These are phyloP conservation scores for Nakazawaea populi DNA, from an alignment of 805 yeast genomes.

Conservation along the genomic window DNA sequence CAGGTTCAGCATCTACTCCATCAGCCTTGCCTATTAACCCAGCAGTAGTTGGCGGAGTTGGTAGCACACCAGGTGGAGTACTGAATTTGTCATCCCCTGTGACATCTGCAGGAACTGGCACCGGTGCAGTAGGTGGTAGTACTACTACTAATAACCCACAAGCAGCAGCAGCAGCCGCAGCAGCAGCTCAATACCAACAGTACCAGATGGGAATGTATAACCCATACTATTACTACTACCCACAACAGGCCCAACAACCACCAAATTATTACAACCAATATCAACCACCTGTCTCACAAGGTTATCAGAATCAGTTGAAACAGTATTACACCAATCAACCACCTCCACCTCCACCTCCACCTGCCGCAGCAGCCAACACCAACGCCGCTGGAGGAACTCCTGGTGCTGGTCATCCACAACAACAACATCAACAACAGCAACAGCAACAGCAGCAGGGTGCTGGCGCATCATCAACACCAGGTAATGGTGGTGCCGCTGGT, in stretches of 20 bases:
- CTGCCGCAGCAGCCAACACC: no score
- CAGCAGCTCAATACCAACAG: slow-evolving; percentile 6
- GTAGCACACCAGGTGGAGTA: not conserved
- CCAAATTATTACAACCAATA: slow-evolving; percentile 5
- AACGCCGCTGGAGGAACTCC: no score
- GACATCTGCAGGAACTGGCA: not conserved
- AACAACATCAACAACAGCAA: slow-evolving; percentile 1
- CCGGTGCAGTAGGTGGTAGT: not conserved
- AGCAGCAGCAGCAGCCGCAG: not conserved
- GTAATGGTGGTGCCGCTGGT: slow-evolving; percentile 1
- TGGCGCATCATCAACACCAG: not conserved
- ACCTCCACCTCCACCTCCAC: slow-evolving; percentile 5
- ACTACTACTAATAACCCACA: not conserved
- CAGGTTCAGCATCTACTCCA: slow-evolving; percentile 7
- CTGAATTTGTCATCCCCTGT: slow-evolving; percentile 5
- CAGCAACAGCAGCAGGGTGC: slow-evolving; percentile 5
- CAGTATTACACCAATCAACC: slow-evolving; percentile 6
- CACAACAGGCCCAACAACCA: slow-evolving; percentile 9
- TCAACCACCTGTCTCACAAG: slow-evolving; percentile 1
- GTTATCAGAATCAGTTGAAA: slow-evolving; percentile 10
- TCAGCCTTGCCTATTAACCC: slow-evolving; percentile 6
- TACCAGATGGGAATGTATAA: slow-evolving; percentile 9
- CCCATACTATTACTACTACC: slow-evolving; percentile 12
- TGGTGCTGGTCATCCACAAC: slow-evolving; percentile 3
- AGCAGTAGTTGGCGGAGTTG: slow-evolving; percentile 3